Conservation (phyloP, 345 rosid genomes). For the Jatropha curcas region DNA sequence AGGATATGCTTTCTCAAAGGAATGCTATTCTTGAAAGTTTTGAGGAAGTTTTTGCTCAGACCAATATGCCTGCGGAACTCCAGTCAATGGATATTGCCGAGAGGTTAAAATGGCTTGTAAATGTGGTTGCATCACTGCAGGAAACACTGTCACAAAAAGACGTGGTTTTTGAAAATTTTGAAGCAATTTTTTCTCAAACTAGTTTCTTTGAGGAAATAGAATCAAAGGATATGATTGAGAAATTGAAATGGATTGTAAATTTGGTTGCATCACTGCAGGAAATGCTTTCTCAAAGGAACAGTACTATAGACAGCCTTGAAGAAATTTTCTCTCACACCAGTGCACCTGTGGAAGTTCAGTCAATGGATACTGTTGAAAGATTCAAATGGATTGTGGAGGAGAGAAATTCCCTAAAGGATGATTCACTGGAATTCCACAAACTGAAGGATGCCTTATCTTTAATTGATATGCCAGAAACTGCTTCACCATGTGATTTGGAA, state of each 20-base stretch:
- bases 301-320: slow-evolving; percentile 17
- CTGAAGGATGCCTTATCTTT: slow-evolving; percentile 54
- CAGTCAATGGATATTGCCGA: slow-evolving; percentile 53
- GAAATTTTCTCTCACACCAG: slow-evolving; percentile 18
- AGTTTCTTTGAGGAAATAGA: slow-evolving; percentile 16
- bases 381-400: slow-evolving; percentile 54
- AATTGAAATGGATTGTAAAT: slow-evolving; percentile 24
- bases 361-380: slow-evolving; percentile 17
- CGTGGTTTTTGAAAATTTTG: slow-evolving; percentile 13
- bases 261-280: slow-evolving; percentile 23
- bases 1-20: slow-evolving; percentile 55
- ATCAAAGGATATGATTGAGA: slow-evolving; percentile 20
- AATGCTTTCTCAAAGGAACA: slow-evolving; percentile 18
- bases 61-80: slow-evolving; percentile 54
- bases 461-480: slow-evolving; percentile 63
- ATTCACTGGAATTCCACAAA: slow-evolving; percentile 52
- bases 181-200: slow-evolving; percentile 25
- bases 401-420: slow-evolving; percentile 50
- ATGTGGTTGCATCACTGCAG: slow-evolving; percentile 21
- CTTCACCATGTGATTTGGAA: slow-evolving; percentile 53
- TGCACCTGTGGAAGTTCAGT: slow-evolving; percentile 20
- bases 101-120: slow-evolving; percentile 48
- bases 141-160: slow-evolving; percentile 15
- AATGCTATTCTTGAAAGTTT: slow-evolving; percentile 51
- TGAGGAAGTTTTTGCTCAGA: slow-evolving; percentile 52